Evolutionary conservation across 805 yeast genomes (phyloP).

Genomic region (Pichia insulana): DNA sequence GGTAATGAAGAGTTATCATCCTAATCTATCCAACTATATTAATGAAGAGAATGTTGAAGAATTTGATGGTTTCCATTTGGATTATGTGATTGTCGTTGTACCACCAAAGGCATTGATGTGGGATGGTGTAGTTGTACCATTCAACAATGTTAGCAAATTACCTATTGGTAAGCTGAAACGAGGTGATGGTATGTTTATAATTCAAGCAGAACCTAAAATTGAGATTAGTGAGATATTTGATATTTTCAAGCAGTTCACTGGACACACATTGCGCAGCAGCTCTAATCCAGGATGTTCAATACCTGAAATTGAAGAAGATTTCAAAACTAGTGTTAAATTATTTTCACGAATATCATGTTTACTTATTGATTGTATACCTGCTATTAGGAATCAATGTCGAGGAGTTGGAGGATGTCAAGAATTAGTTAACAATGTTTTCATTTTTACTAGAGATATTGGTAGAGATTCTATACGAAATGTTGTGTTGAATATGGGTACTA

Average conservation of each 20-base stretch:
- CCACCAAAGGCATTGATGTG: constrained; percentile 82
- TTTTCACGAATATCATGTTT: constrained; percentile 61
- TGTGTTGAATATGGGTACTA: constrained; percentile 33
- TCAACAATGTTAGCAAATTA: constrained; percentile 35
- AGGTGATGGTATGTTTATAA: constrained; percentile 59
- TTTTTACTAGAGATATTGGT: constrained; percentile 76
- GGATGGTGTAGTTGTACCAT: constrained; percentile 70
- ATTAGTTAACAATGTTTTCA: constrained; percentile 61
- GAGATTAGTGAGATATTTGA: constrained; percentile 47
- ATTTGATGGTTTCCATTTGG: constrained; percentile 18
- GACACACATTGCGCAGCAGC: constrained; percentile 42
- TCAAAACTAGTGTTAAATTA: constrained; percentile 54
- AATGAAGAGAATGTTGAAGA: constrained; percentile 11
- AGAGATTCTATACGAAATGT: constrained; percentile 57
- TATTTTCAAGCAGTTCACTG: constrained; percentile 48
- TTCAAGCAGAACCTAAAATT: constrained; percentile 58
- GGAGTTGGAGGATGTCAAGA: constrained; percentile 64
- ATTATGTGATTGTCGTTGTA: constrained; percentile 64
- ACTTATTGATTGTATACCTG: constrained; percentile 52
- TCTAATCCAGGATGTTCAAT: constrained; percentile 64
- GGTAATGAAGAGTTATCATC: constrained; percentile 23
- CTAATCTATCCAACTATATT: neutral
- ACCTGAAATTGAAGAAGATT: constrained; percentile 62
- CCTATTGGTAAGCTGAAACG: constrained; percentile 51
- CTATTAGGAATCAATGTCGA: constrained; percentile 44